Base-by-base conservation (phyloP, 495 filamentous ascomycete genomes). In the Astrocystis sublimbata region DNA sequence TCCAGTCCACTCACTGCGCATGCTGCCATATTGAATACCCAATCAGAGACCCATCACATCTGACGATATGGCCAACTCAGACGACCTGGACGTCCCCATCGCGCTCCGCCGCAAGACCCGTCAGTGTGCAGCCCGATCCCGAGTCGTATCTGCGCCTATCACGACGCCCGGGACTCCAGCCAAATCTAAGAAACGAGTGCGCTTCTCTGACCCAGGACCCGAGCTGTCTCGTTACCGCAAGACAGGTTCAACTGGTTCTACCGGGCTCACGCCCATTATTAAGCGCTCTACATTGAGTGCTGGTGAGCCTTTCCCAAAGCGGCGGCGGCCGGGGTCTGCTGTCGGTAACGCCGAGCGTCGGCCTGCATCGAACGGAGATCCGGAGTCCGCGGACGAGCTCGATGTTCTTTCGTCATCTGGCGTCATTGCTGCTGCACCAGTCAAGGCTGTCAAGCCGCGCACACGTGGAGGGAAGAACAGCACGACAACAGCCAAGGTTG, bases 171-270 rank as follows among this genome's bases (percentile, higher is more conserved):
- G 47, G 33, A 73, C 68, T 19, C 70, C 67, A 36, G 63, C 61
- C 36, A 70, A 70, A 54, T 52, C 78, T 10, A 83, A 82, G 65
- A 90, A 91, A 67, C 81, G 79, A 65, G 88, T 89, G 45, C 86
- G 89, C 28, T 90, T 90, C 72, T 91, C 89, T 0, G 87, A 92
- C 54, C 88, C 87, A 5, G 88, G 86, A 3, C 85, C 84, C 30
- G 69, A 64, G 71, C 50, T 75, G 72, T 30, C 68, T 72, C 42
- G 63, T 6, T 42, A 65, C 60, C 53, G 53, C 7, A 6, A 26
- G 31, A 7, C 33, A 26, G 12, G 21, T 36, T 21, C 36, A 21
- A 23, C 40, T 23, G 58, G 60, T 8, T 83, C 86, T 2, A 90
- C 88, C 0, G 88, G 89, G 13, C 71, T 93, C 23, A 92, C 89